phyloP scores from a whole-genome alignment of 805 yeast genomes.

The Sporopachydermia quercuum region DNA sequence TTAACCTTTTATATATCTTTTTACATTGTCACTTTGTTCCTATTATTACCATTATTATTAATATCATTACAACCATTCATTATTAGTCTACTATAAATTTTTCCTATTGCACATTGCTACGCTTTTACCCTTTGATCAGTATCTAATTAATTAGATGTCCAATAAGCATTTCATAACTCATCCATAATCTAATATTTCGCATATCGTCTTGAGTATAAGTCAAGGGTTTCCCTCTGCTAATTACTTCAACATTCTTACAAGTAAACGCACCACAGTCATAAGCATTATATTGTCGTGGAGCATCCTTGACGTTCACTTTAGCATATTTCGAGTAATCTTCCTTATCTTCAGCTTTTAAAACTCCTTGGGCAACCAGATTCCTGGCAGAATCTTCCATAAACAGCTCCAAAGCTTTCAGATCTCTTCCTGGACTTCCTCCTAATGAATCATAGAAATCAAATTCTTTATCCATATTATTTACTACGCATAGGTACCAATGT shows the following conservation, averaged over 20 bases:
- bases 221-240: slow-evolving; percentile 36
- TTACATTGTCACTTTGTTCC: too few species aligned
- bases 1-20: too few species aligned
- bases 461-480: slow-evolving; percentile 43
- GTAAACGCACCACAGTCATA: slow-evolving; percentile 92
- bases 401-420: slow-evolving; percentile 18
- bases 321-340: slow-evolving; percentile 9
- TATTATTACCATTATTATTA: too few species aligned
- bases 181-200: slow-evolving; percentile 44
- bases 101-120: too few species aligned
- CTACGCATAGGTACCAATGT: slow-evolving; percentile 85
- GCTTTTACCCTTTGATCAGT: too few species aligned
- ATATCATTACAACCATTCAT: too few species aligned
- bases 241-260: slow-evolving; percentile 56
- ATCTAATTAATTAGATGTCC: not conserved
- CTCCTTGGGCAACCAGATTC: not conserved
- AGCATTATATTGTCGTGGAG: slow-evolving; percentile 85
- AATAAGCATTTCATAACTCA: slow-evolving; percentile 48
- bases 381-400: not conserved
- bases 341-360: not conserved
- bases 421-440: slow-evolving; percentile 23
- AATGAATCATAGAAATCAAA: slow-evolving; percentile 74
- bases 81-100: too few species aligned
- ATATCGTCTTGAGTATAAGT: slow-evolving; percentile 55
- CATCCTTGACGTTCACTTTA: slow-evolving; percentile 15